These are phyloP conservation scores for Ramalina peruviana DNA, from an alignment of 495 filamentous ascomycete species.

Conservation along the genomic window DNA sequence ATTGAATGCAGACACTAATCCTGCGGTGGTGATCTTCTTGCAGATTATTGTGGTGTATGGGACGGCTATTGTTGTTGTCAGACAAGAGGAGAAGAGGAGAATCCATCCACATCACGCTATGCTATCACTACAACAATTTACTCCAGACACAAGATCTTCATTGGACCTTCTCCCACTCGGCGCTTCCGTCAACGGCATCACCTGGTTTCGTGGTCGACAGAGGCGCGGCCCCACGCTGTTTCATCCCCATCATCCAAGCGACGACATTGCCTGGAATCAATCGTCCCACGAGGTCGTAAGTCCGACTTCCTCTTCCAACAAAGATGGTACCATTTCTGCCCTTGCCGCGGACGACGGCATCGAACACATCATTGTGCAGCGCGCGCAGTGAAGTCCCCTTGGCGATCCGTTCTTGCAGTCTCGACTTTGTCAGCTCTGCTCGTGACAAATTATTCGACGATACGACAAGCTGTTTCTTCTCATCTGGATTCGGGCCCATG, in stretches of 20 bases:
- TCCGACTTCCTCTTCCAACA: slow-evolving; percentile 65
- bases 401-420: slow-evolving; percentile 4
- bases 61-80: too few species aligned
- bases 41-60: too few species aligned
- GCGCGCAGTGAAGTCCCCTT: slow-evolving; percentile 54
- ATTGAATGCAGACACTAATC: not conserved
- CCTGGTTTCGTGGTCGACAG: not conserved
- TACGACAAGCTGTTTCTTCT: slow-evolving; percentile 10
- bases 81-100: not conserved
- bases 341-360: slow-evolving; percentile 51
- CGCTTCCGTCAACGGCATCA: not conserved
- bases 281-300: slow-evolving; percentile 75
- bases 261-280: slow-evolving; percentile 72
- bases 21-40: too few species aligned
- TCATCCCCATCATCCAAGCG: slow-evolving; percentile 69
- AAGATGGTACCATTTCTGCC: slow-evolving; percentile 35
- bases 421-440: slow-evolving; percentile 2
- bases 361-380: slow-evolving; percentile 75
- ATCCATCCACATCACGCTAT: not conserved
- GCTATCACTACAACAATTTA: not conserved
- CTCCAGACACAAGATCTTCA: not conserved
- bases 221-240: not conserved
- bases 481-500: slow-evolving; percentile 23
- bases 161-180: slow-evolving; percentile 11
- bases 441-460: slow-evolving; percentile 6